Conservation (phyloP, 371 early-diverging fungal genomes). For the Choanephora cucurbitarum region DNA sequence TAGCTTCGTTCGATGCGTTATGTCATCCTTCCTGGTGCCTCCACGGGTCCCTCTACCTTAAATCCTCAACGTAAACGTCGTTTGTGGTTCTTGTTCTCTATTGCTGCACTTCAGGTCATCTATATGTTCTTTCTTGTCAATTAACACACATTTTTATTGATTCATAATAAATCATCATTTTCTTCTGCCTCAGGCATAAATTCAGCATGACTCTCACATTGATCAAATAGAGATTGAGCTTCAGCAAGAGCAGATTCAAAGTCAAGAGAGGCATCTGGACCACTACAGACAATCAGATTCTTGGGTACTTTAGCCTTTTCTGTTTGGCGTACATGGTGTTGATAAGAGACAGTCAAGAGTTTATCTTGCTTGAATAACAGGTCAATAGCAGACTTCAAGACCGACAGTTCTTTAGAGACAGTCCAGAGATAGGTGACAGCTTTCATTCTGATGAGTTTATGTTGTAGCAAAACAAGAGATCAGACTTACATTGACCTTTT, state of each 20-base stretch:
- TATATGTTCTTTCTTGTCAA: slow-evolving; percentile 79
- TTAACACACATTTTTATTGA: slow-evolving; percentile 22
- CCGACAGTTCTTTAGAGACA: slow-evolving; percentile 28
- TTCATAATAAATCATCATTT: slow-evolving; percentile 23
- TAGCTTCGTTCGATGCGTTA: slow-evolving; percentile 87
- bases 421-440: slow-evolving; percentile 40
- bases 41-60: slow-evolving; percentile 71
- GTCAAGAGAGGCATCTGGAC: slow-evolving; percentile 48
- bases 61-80: slow-evolving; percentile 80
- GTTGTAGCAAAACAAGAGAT: too few relatives aligned
- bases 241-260: slow-evolving; percentile 52
- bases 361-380: slow-evolving; percentile 18
- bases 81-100: slow-evolving; percentile 85
- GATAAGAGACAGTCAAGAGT: slow-evolving; percentile 46
- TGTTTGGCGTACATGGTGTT: slow-evolving; percentile 44
- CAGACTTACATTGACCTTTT: slow-evolving; percentile 59
- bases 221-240: slow-evolving; percentile 51
- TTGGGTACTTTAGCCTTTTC: slow-evolving; percentile 36
- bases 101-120: slow-evolving; percentile 81
- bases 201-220: slow-evolving; percentile 46
- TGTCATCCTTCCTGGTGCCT: slow-evolving; percentile 85
- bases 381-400: slow-evolving; percentile 22
- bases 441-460: too few relatives aligned
- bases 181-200: slow-evolving; percentile 59
- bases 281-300: slow-evolving; percentile 46